A percentile compares a stretch with the other conserved stretches of the same genome.
These are phyloP conservation scores for Candida nitratophila DNA, from an alignment of 805 yeast species.

Conservation along the genomic window DNA sequence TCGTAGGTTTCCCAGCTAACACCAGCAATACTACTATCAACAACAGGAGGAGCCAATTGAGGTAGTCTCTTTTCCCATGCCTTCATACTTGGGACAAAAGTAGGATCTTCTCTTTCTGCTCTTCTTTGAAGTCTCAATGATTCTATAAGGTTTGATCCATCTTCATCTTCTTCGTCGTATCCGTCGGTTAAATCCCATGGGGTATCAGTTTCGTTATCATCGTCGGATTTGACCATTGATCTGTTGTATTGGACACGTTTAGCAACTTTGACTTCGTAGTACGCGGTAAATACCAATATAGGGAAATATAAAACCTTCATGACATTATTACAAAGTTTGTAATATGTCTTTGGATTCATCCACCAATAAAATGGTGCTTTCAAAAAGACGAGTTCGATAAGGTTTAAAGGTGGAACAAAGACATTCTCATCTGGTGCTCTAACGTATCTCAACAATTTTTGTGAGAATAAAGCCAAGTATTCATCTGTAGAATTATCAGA, in stretches of 20 bases:
- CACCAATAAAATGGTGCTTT: constrained; percentile 37
- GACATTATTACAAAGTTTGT: constrained; percentile 40
- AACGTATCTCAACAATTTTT: constrained; percentile 74
- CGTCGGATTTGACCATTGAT: constrained; percentile 56
- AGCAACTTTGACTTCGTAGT: constrained; percentile 61
- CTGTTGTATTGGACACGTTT: constrained; percentile 68
- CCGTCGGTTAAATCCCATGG: constrained; percentile 87
- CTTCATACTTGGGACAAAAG: constrained; percentile 44
- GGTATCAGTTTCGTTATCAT: constrained; percentile 68
- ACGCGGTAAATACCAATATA: constrained; percentile 48
- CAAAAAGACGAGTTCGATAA: constrained; percentile 53
- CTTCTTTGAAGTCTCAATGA: constrained; percentile 43
- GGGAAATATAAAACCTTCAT: constrained; percentile 70
- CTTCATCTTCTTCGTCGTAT: constrained; percentile 33
- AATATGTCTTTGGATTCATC: constrained; percentile 24
- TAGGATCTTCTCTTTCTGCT: constrained; percentile 67
- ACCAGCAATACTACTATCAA: constrained; percentile 45
- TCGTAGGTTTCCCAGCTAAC: constrained; percentile 60
- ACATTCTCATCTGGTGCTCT: constrained; percentile 86
- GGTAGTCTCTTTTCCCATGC: constrained; percentile 47
- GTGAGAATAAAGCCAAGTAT: constrained; percentile 77
- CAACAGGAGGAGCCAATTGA: constrained; percentile 50
- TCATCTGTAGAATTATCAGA: constrained; percentile 81
- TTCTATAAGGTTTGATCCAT: constrained; percentile 24
- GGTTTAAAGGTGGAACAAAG: constrained; percentile 78